Evolutionary conservation across 2,329 filamentous ascomycete species (phyloP), one percentile per base, ranked within the genome.

Genomic region (Nothophoma quercina): DNA sequence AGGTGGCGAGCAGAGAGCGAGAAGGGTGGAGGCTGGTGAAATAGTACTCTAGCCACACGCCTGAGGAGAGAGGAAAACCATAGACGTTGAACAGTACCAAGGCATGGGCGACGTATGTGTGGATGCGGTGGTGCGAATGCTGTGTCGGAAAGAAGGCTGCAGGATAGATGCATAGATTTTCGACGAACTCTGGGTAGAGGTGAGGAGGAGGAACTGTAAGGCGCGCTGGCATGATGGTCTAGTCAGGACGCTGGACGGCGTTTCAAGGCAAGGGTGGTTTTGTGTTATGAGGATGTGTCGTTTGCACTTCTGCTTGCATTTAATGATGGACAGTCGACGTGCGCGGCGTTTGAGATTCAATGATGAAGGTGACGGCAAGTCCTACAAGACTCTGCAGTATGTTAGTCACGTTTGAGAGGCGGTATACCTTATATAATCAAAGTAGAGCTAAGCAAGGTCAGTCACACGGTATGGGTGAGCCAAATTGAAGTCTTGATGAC

Each of bases 51-150:
- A 69, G 53, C 21, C 57, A 64, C 0, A 60, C 18, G 7, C 63
- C 62, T 10, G 55, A 63, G 15, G 64, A 67, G n/a, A 71, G 54
- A 1, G 60, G 61, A 2, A 65, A 54, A 13, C 68, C 66, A 35
- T 58, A 53, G 28, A 61, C 48, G 39, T 64, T 67, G 63, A 66
- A 65, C 44, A 62, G 56, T 21, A 69, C 29, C 1, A 70, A 51
- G 23, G 62, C 58, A 15, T 68, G 62, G 7, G 63, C 58, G 40
- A 47, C 51, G 39, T 61, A 58, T 5, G 63, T 48, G 22, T 22
- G 34, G 3, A 39, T 28, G n/a, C 34, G 40, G 22, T 21, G 33
- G 10, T 21, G 28, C 3, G 48, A 28, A 10, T 9, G 22, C 15
- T 21, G 33, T 15, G 33, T 13, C 7, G 34, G 32, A 16, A 5